Conservation (phyloP, 768 basidiomycete species). For the Leccinum fibrillosum region DNA sequence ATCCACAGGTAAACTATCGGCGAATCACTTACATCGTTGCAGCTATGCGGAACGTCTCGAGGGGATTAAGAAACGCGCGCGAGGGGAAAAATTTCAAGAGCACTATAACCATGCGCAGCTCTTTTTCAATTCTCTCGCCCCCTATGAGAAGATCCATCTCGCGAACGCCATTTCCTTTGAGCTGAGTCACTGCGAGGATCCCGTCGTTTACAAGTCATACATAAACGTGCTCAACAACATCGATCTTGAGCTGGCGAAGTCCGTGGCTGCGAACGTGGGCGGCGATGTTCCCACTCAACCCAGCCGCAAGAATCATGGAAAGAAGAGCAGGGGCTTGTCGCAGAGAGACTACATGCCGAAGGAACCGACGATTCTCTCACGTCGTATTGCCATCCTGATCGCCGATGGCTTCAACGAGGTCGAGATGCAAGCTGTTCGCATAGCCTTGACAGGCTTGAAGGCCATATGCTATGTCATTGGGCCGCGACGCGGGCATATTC, state of each 20-base stretch:
- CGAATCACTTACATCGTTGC: conserved; percentile 7
- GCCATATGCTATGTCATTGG: conserved; percentile 68
- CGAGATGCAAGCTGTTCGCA: conserved; percentile 58
- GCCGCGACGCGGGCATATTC: conserved; percentile 54
- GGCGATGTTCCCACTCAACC: conserved; percentile 53
- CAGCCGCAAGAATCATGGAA: conserved; percentile 53
- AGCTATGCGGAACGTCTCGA: conserved; percentile 49
- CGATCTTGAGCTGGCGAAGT: conserved; percentile 67
- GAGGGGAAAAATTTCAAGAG: conserved; percentile 75
- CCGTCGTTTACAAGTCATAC: conserved; percentile 63
- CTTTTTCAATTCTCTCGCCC: conserved; percentile 78
- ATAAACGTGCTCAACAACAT: conserved; percentile 68
- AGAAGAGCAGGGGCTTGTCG: conserved; percentile 53
- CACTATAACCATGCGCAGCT: conserved; percentile 70
- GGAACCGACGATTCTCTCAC: conserved; percentile 55
- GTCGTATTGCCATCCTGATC: conserved; percentile 75
- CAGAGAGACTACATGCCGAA: conserved; percentile 55
- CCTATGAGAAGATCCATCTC: conserved; percentile 70
- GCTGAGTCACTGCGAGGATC: conserved; percentile 79
- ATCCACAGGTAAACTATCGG: background rate
- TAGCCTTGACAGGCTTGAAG: conserved; percentile 46
- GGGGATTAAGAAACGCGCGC: conserved; percentile 58
- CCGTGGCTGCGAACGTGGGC: conserved; percentile 65
- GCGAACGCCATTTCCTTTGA: conserved; percentile 75
- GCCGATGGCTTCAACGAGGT: conserved; percentile 68